Evolutionary conservation across 2,329 filamentous ascomycete species (phyloP), one percentile per base, ranked within the genome.

Genomic region (Penicillium capsulatum): DNA sequence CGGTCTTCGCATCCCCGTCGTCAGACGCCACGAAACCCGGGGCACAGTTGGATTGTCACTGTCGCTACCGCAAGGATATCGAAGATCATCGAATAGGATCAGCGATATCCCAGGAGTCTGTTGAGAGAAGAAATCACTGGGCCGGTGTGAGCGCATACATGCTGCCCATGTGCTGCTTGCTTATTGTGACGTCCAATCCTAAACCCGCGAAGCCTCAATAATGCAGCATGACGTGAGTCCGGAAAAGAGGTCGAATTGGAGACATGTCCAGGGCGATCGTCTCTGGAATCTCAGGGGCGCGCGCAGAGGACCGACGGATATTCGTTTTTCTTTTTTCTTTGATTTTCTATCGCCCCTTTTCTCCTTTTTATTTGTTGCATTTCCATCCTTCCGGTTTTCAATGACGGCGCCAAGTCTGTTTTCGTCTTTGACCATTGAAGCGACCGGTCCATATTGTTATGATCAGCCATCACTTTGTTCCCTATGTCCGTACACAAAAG

Each of bases 381-480:
- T n/a, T n/a, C n/a, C n/a, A n/a, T n/a, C n/a, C n/a, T n/a, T n/a
- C n/a, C n/a, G n/a, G n/a, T n/a, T n/a, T 11, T 28, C 26, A 6
- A n/a, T 11, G 26, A 11, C 5, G 26, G 26, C 26, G 26, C 26
- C 26, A 28, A 11, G 26, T 28, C 13, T 24, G 22, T 11, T 7
- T 28, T 36, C 38, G 33, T 42, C 37, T 40, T 31, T 43, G 29
- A 28, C 42, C 40, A 36, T 42, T 43, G 40, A 46, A 51, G 45
- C 44, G 44, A 51, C 41, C 48, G 35, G 50, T 45, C 44, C 45
- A 50, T 51, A 53, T 52, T 47, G 48, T 52, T 50, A 53, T 51
- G 48, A 50, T 47, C 41, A 53, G 42, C 39, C 42, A 41, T 38
- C 17, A 31, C 41, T 35, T 36, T 38, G 34, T 40, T 31, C 15